Evolutionary conservation across 148 eudicot species (phyloP).

Genomic region (Cornus controversa): DNA sequence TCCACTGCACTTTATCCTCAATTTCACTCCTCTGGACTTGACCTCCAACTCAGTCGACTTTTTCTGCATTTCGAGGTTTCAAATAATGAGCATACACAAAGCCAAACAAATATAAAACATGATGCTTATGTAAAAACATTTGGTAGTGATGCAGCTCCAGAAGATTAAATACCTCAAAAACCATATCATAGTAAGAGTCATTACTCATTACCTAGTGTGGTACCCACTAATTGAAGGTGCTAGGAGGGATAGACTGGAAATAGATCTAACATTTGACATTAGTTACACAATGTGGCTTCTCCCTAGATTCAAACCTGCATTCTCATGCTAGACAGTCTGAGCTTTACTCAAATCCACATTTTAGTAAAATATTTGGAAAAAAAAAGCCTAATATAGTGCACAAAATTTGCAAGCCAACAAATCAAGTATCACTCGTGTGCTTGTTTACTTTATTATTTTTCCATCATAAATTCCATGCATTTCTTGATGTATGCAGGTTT

Average conservation of each 20-base stretch:
- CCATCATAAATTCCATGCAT: too few relatives aligned
- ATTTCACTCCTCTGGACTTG: conserved; percentile 12
- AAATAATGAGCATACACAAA: neutral
- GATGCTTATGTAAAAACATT: neutral
- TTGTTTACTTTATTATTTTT: too few relatives aligned
- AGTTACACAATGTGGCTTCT: neutral
- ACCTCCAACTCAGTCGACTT: neutral
- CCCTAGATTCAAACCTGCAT: too few relatives aligned
- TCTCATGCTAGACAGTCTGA: too few relatives aligned
- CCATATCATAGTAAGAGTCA: neutral
- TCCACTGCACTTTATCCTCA: conserved; percentile 17
- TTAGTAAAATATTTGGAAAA: too few relatives aligned
- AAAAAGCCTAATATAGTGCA: too few relatives aligned
- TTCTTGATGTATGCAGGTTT: too few relatives aligned
- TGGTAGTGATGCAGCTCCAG: neutral
- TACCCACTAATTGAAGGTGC: too few relatives aligned
- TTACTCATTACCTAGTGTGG: too few relatives aligned
- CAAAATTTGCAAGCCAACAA: too few relatives aligned
- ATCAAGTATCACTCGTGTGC: too few relatives aligned
- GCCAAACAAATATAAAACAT: neutral
- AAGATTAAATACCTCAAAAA: neutral
- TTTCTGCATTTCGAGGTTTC: conserved; percentile 9
- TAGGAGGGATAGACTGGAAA: neutral
- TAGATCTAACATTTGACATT: neutral
- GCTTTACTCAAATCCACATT: too few relatives aligned